Base-by-base conservation (phyloP, 768 basidiomycete genomes). In the Amanita muscaria region DNA sequence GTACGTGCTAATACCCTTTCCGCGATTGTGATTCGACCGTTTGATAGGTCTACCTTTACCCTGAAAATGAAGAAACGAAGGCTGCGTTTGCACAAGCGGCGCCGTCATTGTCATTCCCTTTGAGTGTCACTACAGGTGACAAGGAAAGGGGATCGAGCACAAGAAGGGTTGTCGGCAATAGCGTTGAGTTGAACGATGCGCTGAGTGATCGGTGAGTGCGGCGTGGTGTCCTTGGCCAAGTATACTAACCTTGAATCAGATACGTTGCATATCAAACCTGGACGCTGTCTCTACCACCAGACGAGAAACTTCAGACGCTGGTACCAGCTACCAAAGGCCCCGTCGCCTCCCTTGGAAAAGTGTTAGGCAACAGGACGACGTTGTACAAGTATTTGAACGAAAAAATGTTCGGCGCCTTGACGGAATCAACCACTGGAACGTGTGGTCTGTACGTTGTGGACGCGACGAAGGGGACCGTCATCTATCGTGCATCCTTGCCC, bases 321-420 rank as follows among this genome's bases (percentile, higher is more conserved):
- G 59, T 81, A 18, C 71, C 73, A 22, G 51, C 55, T 10, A 54
- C 66, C 8, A 54, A 67, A 48, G 71, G 70, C 44, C 74, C 78
- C 1, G 66, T 89, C 25, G 90, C 92, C 0, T 85, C 81, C 1
- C 62, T 83, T 23, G 94, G 93, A 3, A 81, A 81, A 54, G 90
- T 94, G 3, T 67, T 89, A 3, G 92, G 88, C 2, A 84, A 93
- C 60, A 78, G 91, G 42, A 80, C 79, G 29, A 92, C 91, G 24
- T 60, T 97, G 47, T 94, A 96, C 71, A 97, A 97, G 64, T 94
- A 96, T 56, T 72, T 97, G 49, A 94, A 94, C 58, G 84, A 83
- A 6, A 79, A 88, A 53, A 53, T 92, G 25, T 69, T 83, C 39
- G 75, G 77, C 6, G 67, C 89, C 29, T 63, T 83, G 23, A 88